A percentile compares a stretch with the other conserved stretches of the same genome.
Conservation (phyloP, 495 filamentous ascomycete genomes). For the Neurospora tetrasperma region DNA sequence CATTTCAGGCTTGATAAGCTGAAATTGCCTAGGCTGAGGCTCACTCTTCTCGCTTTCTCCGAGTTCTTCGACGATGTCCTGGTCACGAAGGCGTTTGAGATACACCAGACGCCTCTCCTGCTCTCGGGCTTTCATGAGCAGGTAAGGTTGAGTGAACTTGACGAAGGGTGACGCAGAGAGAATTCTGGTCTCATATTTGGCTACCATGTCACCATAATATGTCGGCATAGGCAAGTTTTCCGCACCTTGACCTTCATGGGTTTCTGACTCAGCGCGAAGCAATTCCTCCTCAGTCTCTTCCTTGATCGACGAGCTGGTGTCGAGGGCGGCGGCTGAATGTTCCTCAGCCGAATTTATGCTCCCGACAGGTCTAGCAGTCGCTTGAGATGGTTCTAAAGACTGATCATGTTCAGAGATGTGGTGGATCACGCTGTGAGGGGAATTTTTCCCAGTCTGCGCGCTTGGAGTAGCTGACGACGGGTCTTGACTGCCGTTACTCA, state of each 20-base stretch:
- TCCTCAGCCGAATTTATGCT: slow-evolving; percentile 1
- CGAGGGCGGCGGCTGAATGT: slow-evolving; percentile 2
- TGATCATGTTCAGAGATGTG: not conserved
- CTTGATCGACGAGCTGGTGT: not conserved
- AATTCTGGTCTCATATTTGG: slow-evolving; percentile 81
- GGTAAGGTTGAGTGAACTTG: slow-evolving; percentile 85
- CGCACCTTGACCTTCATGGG: slow-evolving; percentile 51
- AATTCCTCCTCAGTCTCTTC: slow-evolving; percentile 7
- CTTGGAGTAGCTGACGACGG: slow-evolving; percentile 12
- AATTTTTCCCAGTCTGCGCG: slow-evolving; percentile 17
- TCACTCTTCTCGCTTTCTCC: slow-evolving; percentile 48
- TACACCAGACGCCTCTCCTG: slow-evolving; percentile 75
- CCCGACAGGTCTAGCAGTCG: slow-evolving; percentile 1
- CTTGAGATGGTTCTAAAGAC: slow-evolving; percentile 10
- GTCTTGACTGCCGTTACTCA: not conserved
- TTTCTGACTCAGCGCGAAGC: slow-evolving; percentile 37
- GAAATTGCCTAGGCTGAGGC: slow-evolving; percentile 52
- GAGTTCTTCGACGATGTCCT: slow-evolving; percentile 52
- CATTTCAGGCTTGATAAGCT: slow-evolving; percentile 89
- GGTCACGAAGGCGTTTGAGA: slow-evolving; percentile 70
- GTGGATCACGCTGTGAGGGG: not conserved
- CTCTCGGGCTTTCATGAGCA: slow-evolving; percentile 83
- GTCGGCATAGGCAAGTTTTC: slow-evolving; percentile 84
- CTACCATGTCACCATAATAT: slow-evolving; percentile 89
- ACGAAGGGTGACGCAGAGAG: slow-evolving; percentile 96